Percentiles rank a stretch among this genome's conserved stretches.
phyloP scores from a whole-genome alignment of 352 stramenopile species.

The Pythium pectinolyticum region DNA sequence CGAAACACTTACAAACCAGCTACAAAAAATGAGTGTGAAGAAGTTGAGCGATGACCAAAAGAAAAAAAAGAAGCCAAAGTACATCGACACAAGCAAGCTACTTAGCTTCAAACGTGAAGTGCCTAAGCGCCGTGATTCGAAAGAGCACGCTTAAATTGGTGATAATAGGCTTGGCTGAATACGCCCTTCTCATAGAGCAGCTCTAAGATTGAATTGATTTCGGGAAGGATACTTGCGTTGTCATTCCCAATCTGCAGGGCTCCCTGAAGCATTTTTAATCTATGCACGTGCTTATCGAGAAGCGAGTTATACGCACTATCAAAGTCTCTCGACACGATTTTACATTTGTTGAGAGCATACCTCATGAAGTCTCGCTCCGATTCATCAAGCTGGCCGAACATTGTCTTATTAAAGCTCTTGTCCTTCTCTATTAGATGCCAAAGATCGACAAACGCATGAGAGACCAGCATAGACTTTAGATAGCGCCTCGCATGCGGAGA shows the following conservation, averaged over 20 bases:
- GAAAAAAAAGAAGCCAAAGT: slow-evolving; percentile 18
- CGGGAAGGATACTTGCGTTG: slow-evolving; percentile 6
- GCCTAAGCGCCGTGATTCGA: slow-evolving; percentile 6
- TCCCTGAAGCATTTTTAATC: slow-evolving; percentile 16
- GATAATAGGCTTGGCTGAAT: slow-evolving; percentile 16
- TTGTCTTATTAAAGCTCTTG: slow-evolving; percentile 20
- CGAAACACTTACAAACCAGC: slow-evolving; percentile 21
- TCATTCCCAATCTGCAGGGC: slow-evolving; percentile 21
- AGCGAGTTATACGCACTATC: slow-evolving; percentile 21
- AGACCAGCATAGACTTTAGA: slow-evolving; percentile 21
- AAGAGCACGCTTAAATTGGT: slow-evolving; percentile 19
- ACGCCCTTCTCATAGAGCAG: slow-evolving; percentile 21
- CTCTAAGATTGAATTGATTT: slow-evolving; percentile 24
- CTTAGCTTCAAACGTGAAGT: slow-evolving; percentile 21
- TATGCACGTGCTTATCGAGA: slow-evolving; percentile 18
- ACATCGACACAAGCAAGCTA: slow-evolving; percentile 22
- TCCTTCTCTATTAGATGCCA: slow-evolving; percentile 21
- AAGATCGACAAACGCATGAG: slow-evolving; percentile 27
- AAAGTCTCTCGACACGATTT: slow-evolving; percentile 24
- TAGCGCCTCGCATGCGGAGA: slow-evolving; percentile 1
- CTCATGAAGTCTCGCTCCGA: slow-evolving; percentile 24
- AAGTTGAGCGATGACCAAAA: slow-evolving; percentile 18
- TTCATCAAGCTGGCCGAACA: slow-evolving; percentile 23
- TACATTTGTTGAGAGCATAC: slow-evolving; percentile 23
- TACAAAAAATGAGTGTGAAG: slow-evolving; percentile 17